Percentiles rank a stretch among this genome's conserved stretches.
phyloP scores from a whole-genome alignment of 768 basidiomycete genomes.

The Termitomyces sp. region DNA sequence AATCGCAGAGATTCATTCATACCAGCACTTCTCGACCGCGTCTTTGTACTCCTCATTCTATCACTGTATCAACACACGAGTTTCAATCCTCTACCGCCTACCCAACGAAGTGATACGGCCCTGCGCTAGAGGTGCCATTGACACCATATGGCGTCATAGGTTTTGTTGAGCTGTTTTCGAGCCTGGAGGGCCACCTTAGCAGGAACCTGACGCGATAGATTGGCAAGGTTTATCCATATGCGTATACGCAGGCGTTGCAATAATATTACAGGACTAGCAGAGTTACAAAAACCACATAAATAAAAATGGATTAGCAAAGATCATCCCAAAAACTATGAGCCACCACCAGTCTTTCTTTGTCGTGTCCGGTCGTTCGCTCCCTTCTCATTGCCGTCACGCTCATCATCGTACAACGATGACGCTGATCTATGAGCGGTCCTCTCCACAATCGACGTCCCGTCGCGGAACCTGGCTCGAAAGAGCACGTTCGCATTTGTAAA shows the following conservation, averaged over 20 bases:
- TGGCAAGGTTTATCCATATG: neutral
- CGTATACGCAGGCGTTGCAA: constrained; percentile 4
- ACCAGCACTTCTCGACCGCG: neutral
- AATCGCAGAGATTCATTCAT: neutral
- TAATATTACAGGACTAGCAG: constrained; percentile 19
- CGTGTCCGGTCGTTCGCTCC: constrained; percentile 22
- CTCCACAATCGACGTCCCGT: constrained; percentile 91
- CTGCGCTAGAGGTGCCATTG: too few species aligned
- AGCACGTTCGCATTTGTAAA: constrained; percentile 98
- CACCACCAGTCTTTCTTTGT: constrained; percentile 24
- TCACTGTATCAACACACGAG: neutral
- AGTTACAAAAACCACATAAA: constrained; percentile 7
- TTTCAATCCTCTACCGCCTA: neutral
- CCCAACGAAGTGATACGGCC: neutral
- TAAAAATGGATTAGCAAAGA: constrained; percentile 4
- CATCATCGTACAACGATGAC: constrained; percentile 37
- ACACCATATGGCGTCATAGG: neutral
- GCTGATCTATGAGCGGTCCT: constrained; percentile 64
- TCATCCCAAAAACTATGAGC: constrained; percentile 2
- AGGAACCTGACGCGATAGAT: neutral
- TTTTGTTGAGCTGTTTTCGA: neutral
- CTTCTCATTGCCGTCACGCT: constrained; percentile 19
- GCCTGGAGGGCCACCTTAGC: neutral
- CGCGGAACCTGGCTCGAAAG: constrained; percentile 88
- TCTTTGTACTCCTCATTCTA: neutral